These are phyloP conservation scores for Amaranthus cruentus DNA, from an alignment of 148 eudicot species.

Conservation along the genomic window DNA sequence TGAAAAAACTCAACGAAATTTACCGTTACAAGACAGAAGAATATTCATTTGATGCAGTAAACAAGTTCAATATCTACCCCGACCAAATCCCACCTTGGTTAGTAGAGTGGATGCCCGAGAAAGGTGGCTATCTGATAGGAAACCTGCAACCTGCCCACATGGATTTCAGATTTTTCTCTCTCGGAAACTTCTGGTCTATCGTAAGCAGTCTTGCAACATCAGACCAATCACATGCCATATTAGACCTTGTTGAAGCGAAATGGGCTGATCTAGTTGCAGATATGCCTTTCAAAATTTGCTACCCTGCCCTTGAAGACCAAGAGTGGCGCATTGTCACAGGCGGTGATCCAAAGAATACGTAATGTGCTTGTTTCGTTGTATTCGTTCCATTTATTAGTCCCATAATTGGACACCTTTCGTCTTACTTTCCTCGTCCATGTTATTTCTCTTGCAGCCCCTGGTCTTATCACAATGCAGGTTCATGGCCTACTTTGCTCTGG, in stretches of 20 bases:
- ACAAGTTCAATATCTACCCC: conserved; percentile 87
- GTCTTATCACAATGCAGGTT: conserved; percentile 84
- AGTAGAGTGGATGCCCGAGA: conserved; percentile 77
- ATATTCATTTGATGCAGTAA: conserved; percentile 71
- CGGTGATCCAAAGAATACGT: conserved; percentile 84
- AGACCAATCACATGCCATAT: conserved; percentile 60
- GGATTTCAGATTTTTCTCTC: conserved; percentile 80
- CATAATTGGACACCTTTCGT: conserved; percentile 2
- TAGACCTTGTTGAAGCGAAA: conserved; percentile 63
- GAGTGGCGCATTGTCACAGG: conserved; percentile 83
- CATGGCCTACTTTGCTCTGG: conserved; percentile 94
- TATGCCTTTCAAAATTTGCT: conserved; percentile 78
- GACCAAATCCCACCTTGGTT: conserved; percentile 86
- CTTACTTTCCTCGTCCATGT: conserved; percentile 2
- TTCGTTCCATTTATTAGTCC: neutral
- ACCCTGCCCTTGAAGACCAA: conserved; percentile 68
- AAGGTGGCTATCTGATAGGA: conserved; percentile 81
- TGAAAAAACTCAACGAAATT: conserved; percentile 73
- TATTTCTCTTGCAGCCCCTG: conserved; percentile 50
- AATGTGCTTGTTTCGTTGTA: conserved; percentile 17
- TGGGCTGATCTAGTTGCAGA: conserved; percentile 67
- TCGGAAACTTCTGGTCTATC: conserved; percentile 75
- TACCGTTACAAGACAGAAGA: conserved; percentile 82
- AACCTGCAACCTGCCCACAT: conserved; percentile 88
- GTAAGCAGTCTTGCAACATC: conserved; percentile 55